Percentiles rank a stretch among this genome's conserved stretches.
Conservation (phyloP, 192 early-diverging fungal species). For the Coemansia sp. region DNA sequence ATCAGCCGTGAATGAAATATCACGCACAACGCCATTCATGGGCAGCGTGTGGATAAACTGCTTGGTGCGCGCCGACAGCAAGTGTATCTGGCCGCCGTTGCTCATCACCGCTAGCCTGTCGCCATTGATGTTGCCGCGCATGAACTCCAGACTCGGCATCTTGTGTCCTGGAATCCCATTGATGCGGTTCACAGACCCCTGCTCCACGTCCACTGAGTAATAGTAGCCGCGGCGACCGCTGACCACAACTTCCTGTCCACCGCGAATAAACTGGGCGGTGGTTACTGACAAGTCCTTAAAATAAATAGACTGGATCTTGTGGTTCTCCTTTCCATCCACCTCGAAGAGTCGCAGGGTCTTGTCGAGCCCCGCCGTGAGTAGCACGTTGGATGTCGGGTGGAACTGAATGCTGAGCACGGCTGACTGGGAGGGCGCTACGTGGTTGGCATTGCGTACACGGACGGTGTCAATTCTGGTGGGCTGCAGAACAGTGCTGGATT, state of each 20-base stretch:
- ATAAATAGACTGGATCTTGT: slow-evolving; percentile 84
- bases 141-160: slow-evolving; percentile 72
- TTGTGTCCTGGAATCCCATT: slow-evolving; percentile 72
- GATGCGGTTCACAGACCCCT: slow-evolving; percentile 66
- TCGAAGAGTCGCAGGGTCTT: slow-evolving; percentile 84
- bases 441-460: slow-evolving; percentile 41
- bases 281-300: slow-evolving; percentile 87
- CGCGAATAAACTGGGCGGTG: slow-evolving; percentile 70
- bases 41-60: slow-evolving; percentile 87
- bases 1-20: slow-evolving; percentile 78
- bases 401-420: slow-evolving; percentile 72
- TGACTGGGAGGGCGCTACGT: slow-evolving; percentile 44
- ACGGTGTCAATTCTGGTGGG: slow-evolving; percentile 22
- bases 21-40: slow-evolving; percentile 80
- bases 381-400: slow-evolving; percentile 85
- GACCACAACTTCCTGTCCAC: slow-evolving; percentile 72
- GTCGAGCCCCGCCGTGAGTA: slow-evolving; percentile 88
- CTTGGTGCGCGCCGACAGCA: slow-evolving; percentile 76
- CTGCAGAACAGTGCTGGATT: slow-evolving; percentile 12
- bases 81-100: slow-evolving; percentile 74
- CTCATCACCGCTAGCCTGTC: slow-evolving; percentile 78
- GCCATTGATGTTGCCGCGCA: slow-evolving; percentile 67
- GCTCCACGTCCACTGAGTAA: slow-evolving; percentile 83
- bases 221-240: slow-evolving; percentile 78
- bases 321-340: slow-evolving; percentile 90